Conservation (phyloP, 768 basidiomycete species). For the Leccinum subgranulosum region DNA sequence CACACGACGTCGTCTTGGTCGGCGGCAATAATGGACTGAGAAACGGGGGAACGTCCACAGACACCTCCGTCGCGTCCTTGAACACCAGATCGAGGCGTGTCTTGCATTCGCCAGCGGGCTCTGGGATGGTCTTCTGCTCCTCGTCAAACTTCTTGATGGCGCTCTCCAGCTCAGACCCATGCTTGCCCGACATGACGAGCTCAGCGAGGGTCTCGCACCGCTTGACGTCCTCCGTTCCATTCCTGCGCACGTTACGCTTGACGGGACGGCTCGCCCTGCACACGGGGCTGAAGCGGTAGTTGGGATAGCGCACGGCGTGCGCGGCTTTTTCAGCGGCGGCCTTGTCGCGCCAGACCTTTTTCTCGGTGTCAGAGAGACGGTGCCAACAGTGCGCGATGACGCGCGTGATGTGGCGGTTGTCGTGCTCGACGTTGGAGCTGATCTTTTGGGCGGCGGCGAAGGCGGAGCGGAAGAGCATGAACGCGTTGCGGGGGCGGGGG, state of each 20-base stretch:
- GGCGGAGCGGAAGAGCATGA: constrained; percentile 60
- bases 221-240: constrained; percentile 43
- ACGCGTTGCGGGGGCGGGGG: constrained; percentile 40
- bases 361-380: constrained; percentile 46
- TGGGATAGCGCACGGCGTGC: constrained; percentile 47
- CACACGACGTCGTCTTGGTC: neutral
- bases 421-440: constrained; percentile 45
- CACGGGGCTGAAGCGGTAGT: constrained; percentile 52
- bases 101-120: neutral
- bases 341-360: constrained; percentile 46
- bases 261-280: constrained; percentile 41
- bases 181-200: constrained; percentile 47
- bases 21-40: constrained; percentile 33
- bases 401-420: constrained; percentile 57
- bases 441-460: constrained; percentile 54
- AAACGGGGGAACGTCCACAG: constrained; percentile 20
- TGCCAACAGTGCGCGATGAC: constrained; percentile 57
- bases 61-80: neutral
- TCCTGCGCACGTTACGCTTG: constrained; percentile 52
- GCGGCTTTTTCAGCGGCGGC: constrained; percentile 51
- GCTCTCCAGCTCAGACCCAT: constrained; percentile 44
- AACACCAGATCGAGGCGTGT: neutral
- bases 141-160: constrained; percentile 39
- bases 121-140: neutral
- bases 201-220: constrained; percentile 52